Evolutionary conservation across 495 filamentous ascomycete species (phyloP), one percentile per base, ranked within the genome.

Genomic region (Glarea lozoyensis): DNA sequence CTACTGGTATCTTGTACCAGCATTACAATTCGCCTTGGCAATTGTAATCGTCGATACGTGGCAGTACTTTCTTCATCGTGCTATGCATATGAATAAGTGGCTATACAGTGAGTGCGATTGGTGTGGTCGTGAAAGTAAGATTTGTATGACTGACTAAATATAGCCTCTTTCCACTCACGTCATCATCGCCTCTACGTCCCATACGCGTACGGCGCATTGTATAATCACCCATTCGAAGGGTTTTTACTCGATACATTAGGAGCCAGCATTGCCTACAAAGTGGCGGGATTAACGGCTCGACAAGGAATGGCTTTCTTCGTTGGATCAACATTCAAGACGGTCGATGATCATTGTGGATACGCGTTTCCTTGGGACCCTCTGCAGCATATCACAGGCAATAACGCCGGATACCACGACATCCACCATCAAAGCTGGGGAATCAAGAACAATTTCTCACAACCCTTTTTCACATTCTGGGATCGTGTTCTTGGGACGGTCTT

Each of bases 341-440:
- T 98, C 18, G 89, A 95, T 58, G 92, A 98, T 58, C 92, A 98
- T 63, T 95, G 88, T 62, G 92, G 92, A 45, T 98, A 96, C 54
- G 69, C 74, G n/a, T 77, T 98, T 38, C 92, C 92, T 4, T 97
- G 82, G 78, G 90, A 98, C 61, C 92, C 92, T 15, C 69, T 96
- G 48, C 89, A 96, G 69, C 80, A 79, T 55, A 65, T 94, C 22
- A 93, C 86, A 25, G 81, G 83, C 55, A 95, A 98, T 68, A 95
- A 96, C 52, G 86, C 92, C 15, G 81, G 77, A 16, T 98, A 94
- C 62, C 92, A 98, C 60, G 92, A 98, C 59, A 86, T 98, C 40
- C 92, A 98, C 61, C 92, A 98, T 64, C 92, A 98, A 66, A 94
- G 86, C 66, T 98, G 90, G 92, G 92, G 92, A 36, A 94, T 98